Percentiles rank a stretch among this genome's conserved stretches.
These are phyloP conservation scores for Pseudogymnoascus sp. DNA, from an alignment of 2,329 filamentous ascomycete genomes.

Conservation along the genomic window DNA sequence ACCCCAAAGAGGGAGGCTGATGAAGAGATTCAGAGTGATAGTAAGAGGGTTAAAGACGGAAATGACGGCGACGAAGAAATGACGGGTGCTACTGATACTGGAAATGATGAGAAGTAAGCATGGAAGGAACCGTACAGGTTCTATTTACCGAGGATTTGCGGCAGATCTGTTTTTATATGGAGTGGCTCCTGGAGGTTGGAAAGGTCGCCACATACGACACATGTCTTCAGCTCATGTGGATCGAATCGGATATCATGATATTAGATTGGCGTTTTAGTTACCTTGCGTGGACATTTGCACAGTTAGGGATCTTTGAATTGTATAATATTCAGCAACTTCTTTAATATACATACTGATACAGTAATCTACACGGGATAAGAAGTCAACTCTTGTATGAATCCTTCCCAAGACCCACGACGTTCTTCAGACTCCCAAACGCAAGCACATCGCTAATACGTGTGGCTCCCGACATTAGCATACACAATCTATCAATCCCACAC, in stretches of 20 bases:
- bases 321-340: background rate
- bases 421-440: conserved; percentile 76
- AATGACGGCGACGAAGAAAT: conserved; percentile 15
- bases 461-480: conserved; percentile 80
- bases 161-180: background rate
- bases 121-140: background rate
- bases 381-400: background rate
- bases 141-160: background rate
- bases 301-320: background rate
- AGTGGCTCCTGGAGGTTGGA: background rate
- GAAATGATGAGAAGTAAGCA: conserved; percentile 1
- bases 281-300: background rate
- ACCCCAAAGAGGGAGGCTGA: conserved; percentile 51
- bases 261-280: background rate
- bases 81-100: background rate
- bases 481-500: conserved; percentile 80
- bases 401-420: conserved; percentile 45
- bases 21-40: conserved; percentile 33
- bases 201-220: background rate
- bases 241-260: background rate
- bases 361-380: background rate
- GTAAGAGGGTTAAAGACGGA: conserved; percentile 45
- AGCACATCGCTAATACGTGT: conserved; percentile 78
- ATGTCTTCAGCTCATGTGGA: background rate
- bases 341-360: conserved; percentile 3